These are phyloP conservation scores for Phoma herbarum DNA, from an alignment of 2,329 filamentous ascomycete species.

Conservation along the genomic window DNA sequence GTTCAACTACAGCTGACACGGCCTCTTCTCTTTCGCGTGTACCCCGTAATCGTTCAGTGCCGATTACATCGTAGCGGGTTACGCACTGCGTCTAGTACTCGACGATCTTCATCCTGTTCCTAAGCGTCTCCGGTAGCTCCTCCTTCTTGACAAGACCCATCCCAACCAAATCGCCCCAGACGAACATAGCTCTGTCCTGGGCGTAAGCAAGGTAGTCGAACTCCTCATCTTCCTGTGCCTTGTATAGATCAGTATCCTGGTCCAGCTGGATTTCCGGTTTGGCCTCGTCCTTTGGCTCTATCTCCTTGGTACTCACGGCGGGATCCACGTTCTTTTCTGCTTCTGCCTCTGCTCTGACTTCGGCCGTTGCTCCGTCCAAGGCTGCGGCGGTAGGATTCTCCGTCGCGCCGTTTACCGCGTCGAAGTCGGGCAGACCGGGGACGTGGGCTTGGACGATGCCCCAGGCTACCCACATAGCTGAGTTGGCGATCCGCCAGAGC, in stretches of 20 bases:
- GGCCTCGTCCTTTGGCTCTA: constrained; percentile 34
- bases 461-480: constrained; percentile 93
- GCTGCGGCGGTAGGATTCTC: constrained; percentile 32
- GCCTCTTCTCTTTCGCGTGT: neutral
- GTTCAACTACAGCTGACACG: neutral
- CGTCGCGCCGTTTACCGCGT: constrained; percentile 26
- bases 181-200: constrained; percentile 88
- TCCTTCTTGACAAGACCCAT: constrained; percentile 78
- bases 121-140: constrained; percentile 76
- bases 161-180: constrained; percentile 88
- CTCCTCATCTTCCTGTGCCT: constrained; percentile 67
- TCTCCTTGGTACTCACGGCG: constrained; percentile 37
- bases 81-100: constrained; percentile 56
- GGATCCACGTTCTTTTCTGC: constrained; percentile 6
- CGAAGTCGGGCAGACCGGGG: constrained; percentile 70
- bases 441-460: constrained; percentile 94
- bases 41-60: neutral
- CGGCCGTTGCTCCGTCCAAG: constrained; percentile 40
- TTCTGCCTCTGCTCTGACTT: constrained; percentile 32
- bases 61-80: too few species aligned
- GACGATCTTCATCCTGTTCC: constrained; percentile 72
- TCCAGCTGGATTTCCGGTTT: constrained; percentile 33
- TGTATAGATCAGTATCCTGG: constrained; percentile 51
- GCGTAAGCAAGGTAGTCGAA: constrained; percentile 95
- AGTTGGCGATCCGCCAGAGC: constrained; percentile 88